Evolutionary conservation across 257 asterid species (phyloP), one percentile per base, ranked within the genome.

Genomic region (Solanum chaucha): DNA sequence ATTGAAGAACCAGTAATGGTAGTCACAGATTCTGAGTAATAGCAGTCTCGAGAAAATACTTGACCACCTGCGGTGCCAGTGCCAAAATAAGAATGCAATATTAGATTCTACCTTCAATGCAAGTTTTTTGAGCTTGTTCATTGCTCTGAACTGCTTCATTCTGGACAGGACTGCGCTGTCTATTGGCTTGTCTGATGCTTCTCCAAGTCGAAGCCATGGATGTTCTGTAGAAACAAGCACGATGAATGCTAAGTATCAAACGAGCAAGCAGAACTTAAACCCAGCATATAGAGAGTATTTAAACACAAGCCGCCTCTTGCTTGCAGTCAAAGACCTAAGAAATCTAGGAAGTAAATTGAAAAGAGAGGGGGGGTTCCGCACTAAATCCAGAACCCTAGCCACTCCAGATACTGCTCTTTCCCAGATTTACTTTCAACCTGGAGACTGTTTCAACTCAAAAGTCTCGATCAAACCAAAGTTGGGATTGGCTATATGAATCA

Each of bases 71-170:
- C 38, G 0, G 65, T 44, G 84, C 40, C 38, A 1, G 40, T 78
- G 84, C 40, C 65, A 78, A 46, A 78, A 78, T 78, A 26, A 78
- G 26, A 78, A 24, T 15, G 84, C 84, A 78, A 8, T 46, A 26
- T 44, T 26, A 80, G 41, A 28, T 81, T 35, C 28, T 71, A 87
- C 89, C 89, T 87, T 87, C 70, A 87, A 65, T 68, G 89, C 89
- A 70, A 87, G 89, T 48, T 87, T 71, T 67, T 87, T 87, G 19
- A 87, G 86, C 89, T 87, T 87, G 58, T 87, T 87, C 89, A 87
- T 87, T 70, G 89, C 89, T 77, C 89, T 87, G 58, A 87, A 87
- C 61, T 87, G 89, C 74, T 87, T 87, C 89, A 87, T 87, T 83
- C 89, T 82, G 74, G 89, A 87, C 40, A 87, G 74, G 36, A 87